Conservation (phyloP, 2,329 filamentous ascomycete genomes). For the Fusarium solani-melongenae region DNA sequence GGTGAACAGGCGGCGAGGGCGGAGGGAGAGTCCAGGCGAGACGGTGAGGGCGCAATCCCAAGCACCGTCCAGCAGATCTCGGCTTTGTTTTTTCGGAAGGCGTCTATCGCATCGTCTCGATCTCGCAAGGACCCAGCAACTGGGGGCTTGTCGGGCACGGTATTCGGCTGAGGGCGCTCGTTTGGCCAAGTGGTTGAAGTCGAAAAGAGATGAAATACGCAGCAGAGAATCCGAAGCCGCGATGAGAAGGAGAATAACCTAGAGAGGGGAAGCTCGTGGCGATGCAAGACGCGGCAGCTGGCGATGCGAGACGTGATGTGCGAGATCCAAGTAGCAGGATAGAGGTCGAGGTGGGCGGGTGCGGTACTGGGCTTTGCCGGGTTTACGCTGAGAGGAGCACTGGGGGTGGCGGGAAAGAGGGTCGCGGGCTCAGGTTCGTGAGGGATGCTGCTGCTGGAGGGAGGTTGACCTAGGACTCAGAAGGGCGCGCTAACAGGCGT, state of each 20-base stretch:
- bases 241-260: slow-evolving; percentile 4
- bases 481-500: slow-evolving; percentile 37
- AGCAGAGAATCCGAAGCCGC: slow-evolving; percentile 3
- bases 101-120: slow-evolving; percentile 45
- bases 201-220: slow-evolving; percentile 17
- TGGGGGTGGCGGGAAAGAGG: slow-evolving; percentile 42
- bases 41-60: slow-evolving; percentile 37
- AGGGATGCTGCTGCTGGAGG: slow-evolving; percentile 43
- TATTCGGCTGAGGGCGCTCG: slow-evolving; percentile 25
- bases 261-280: slow-evolving; percentile 21
- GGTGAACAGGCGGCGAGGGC: not conserved
- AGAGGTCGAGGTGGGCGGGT: slow-evolving; percentile 35
- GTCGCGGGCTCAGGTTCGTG: slow-evolving; percentile 34
- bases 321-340: slow-evolving; percentile 37
- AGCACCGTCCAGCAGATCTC: slow-evolving; percentile 41
- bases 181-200: slow-evolving; percentile 5
- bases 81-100: slow-evolving; percentile 29
- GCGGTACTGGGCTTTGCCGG: slow-evolving; percentile 28
- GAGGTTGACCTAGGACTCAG: slow-evolving; percentile 42
- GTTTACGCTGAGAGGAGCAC: slow-evolving; percentile 29
- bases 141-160: slow-evolving; percentile 27
- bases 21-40: slow-evolving; percentile 29
- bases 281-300: slow-evolving; percentile 34
- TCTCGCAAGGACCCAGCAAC: slow-evolving; percentile 31
- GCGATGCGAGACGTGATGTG: slow-evolving; percentile 34